Percentiles rank a stretch among this genome's conserved stretches.
Evolutionary conservation across 164 flowering plant species (phyloP).

Genomic region (Annona squamosa): DNA sequence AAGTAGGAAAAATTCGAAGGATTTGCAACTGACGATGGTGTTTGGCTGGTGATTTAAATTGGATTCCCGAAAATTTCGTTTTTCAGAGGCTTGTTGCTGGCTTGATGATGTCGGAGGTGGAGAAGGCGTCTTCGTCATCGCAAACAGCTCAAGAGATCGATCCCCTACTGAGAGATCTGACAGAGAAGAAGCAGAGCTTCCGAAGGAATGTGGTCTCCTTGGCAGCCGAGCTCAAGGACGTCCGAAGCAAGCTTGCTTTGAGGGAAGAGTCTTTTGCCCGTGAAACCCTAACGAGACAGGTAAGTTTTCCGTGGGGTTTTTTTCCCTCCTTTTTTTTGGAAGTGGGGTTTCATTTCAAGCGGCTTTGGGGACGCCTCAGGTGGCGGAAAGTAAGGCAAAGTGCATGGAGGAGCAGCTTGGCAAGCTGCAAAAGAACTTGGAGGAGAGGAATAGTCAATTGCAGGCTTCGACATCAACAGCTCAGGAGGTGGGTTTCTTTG

Average conservation of each 20-base stretch:
- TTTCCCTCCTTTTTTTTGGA: neutral
- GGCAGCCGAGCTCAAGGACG: conserved; percentile 88
- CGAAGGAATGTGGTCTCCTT: conserved; percentile 64
- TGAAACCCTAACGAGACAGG: conserved; percentile 79
- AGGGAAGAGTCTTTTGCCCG: conserved; percentile 58
- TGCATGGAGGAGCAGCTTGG: conserved; percentile 59
- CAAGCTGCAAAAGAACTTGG: conserved; percentile 53
- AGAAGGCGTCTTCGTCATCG: conserved; percentile 7
- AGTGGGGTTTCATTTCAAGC: neutral
- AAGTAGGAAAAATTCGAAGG: neutral
- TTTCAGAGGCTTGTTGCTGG: neutral
- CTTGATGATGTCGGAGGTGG: conserved; percentile 20
- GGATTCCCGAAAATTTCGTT: neutral
- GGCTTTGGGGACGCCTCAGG: neutral
- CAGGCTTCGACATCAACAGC: conserved; percentile 46
- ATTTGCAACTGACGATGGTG: neutral
- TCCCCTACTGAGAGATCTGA: conserved; percentile 81
- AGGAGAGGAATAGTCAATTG: conserved; percentile 59
- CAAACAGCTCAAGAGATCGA: conserved; percentile 34
- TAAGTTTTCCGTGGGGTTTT: conserved; percentile 5
- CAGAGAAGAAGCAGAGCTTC: conserved; percentile 75
- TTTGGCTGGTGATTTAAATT: neutral
- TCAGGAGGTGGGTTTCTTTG: conserved; percentile 41
- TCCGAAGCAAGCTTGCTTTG: conserved; percentile 55
- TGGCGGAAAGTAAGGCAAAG: conserved; percentile 34